Base-by-base conservation (phyloP, 768 basidiomycete species). In the Coprinopsis strossmayeri region DNA sequence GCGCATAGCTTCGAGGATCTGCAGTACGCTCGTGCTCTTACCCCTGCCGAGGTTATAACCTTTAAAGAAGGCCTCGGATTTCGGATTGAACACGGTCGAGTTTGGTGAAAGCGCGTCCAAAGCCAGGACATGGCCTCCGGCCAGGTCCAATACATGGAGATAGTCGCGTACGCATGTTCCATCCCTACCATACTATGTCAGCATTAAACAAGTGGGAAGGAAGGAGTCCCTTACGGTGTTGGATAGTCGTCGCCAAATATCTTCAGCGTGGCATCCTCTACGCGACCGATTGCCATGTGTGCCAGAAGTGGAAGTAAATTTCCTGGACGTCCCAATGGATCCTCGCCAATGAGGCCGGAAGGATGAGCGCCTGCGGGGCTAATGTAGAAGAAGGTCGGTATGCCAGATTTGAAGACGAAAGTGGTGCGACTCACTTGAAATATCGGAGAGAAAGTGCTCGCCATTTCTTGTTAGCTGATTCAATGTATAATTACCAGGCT, bases 311-410 rank as follows among this genome's bases (percentile, higher is more conserved):
- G 96, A 25, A 99, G 70, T 34, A 99, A 76, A 66, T 99, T 99
- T 46, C 89, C 92, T 5, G 96, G 96, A 47, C 91, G 83, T 30
- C 96, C 96, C 40, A 79, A 74, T n/a, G 96, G 96, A 59, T 97
- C 94, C 66, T 99, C 96, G 18, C 96, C 96, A 46, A 99, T 94
- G 52, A 73, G 66, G 34, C 96, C 96, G 18, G 93, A 96, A 1
- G 93, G 91, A 65, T 98, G 95, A 1, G 95, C 94, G n/a, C 96
- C 96, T 30, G 91, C 96, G 54, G 96, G 96, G 66, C 91, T 95
- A 51, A 4, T 41, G 5, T 18, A 10, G 13, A 46, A 44, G 4
- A 44, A 30, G n/a, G 5, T 20, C 9, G 13, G 18, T 49, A 24
- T 54, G 46, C 5, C 30, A 20, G 34, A 42, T 34, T 39, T 1